Percentiles rank a stretch among this genome's conserved stretches.
These are phyloP conservation scores for Fusarium neocosmosporiellum DNA, from an alignment of 2,329 filamentous ascomycete species.

Conservation along the genomic window DNA sequence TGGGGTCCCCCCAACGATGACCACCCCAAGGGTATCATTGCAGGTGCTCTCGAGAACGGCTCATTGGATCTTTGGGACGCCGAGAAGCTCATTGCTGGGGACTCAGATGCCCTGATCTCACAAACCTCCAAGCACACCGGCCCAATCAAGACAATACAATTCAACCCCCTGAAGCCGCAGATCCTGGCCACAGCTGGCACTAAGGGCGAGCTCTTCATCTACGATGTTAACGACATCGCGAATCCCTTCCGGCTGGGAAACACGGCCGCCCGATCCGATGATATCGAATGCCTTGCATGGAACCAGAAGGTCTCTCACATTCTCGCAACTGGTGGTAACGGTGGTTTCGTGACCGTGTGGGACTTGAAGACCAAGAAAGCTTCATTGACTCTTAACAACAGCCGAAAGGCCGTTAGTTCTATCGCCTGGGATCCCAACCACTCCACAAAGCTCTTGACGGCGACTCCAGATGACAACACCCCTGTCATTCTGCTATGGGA, in stretches of 20 bases:
- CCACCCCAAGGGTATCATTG: slow-evolving; percentile 87
- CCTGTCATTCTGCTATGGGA: slow-evolving; percentile 95
- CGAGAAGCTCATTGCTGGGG: slow-evolving; percentile 69
- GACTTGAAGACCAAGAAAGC: slow-evolving; percentile 98
- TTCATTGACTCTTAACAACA: slow-evolving; percentile 94
- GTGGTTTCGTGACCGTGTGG: slow-evolving; percentile 98
- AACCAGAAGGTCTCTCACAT: slow-evolving; percentile 98
- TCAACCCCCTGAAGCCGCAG: slow-evolving; percentile 92
- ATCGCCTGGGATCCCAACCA: slow-evolving; percentile 98
- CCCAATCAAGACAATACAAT: slow-evolving; percentile 93
- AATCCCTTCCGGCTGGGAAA: slow-evolving; percentile 92
- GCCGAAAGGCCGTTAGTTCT: slow-evolving; percentile 91
- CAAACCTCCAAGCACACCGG: slow-evolving; percentile 91
- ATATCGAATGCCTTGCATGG: slow-evolving; percentile 97
- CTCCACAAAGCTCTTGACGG: slow-evolving; percentile 93
- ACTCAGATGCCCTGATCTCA: slow-evolving; percentile 81
- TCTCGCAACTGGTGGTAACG: slow-evolving; percentile 90
- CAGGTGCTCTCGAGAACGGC: slow-evolving; percentile 94
- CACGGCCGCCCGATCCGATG: slow-evolving; percentile 87
- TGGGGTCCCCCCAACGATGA: slow-evolving; percentile 88
- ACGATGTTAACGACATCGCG: slow-evolving; percentile 89
- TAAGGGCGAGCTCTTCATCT: slow-evolving; percentile 96
- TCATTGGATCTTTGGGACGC: slow-evolving; percentile 95
- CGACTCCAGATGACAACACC: slow-evolving; percentile 87
- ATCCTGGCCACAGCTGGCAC: slow-evolving; percentile 92